phyloP scores from a whole-genome alignment of 1,284 basidiomycete genomes.

The Trametes hirsuta region DNA sequence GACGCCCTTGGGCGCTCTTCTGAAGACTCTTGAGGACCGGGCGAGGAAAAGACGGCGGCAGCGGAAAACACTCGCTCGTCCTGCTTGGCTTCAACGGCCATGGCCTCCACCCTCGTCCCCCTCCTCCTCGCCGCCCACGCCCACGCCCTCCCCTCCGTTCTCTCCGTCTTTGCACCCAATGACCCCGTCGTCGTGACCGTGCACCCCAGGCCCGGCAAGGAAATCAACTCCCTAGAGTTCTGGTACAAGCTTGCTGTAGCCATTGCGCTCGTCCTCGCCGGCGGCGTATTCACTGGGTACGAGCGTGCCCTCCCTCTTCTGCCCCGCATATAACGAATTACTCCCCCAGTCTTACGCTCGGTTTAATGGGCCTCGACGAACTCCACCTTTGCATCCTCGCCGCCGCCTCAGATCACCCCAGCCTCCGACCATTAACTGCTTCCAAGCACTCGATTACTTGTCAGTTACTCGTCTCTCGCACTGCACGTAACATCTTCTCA shows the following conservation, averaged over 20 bases:
- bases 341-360: slow-evolving; percentile 72
- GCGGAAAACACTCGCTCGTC: neutral
- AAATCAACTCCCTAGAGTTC: slow-evolving; percentile 53
- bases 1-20: neutral
- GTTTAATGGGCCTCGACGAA: slow-evolving; percentile 94
- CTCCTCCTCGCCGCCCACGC: slow-evolving; percentile 2
- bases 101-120: neutral
- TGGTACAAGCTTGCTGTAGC: slow-evolving; percentile 74
- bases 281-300: slow-evolving; percentile 85
- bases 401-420: slow-evolving; percentile 74
- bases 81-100: neutral
- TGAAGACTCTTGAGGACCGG: too few species aligned
- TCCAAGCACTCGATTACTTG: slow-evolving; percentile 88
- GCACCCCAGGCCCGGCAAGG: slow-evolving; percentile 31
- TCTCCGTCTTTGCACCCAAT: neutral
- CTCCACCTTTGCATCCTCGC: slow-evolving; percentile 88
- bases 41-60: too few species aligned
- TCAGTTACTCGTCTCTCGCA: slow-evolving; percentile 36
- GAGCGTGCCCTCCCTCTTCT: slow-evolving; percentile 41
- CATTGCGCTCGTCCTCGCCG: slow-evolving; percentile 68
- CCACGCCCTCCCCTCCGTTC: slow-evolving; percentile 13
- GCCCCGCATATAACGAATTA: neutral
- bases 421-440: slow-evolving; percentile 82
- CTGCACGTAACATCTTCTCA: neutral
- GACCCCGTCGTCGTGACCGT: too few species aligned